Conservation (phyloP, 257 asterid species). For the Knoxia roxburghii region DNA sequence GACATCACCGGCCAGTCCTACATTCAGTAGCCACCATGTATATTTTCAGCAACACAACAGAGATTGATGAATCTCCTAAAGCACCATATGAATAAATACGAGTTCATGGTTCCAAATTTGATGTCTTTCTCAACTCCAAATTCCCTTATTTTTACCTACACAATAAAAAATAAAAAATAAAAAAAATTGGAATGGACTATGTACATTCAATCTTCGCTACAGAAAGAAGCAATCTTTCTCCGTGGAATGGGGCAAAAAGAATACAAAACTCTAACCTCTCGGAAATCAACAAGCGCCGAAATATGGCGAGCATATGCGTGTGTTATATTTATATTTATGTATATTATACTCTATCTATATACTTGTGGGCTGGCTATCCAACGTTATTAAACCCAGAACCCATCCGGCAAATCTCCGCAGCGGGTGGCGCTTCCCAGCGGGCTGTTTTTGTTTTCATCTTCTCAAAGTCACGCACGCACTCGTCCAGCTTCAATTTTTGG, state of each 20-base stretch:
- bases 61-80: too few relatives aligned
- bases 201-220: conserved; percentile 43
- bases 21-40: conserved; percentile 54
- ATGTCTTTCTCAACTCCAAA: too few relatives aligned
- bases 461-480: conserved; percentile 55
- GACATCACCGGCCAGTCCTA: conserved; percentile 78
- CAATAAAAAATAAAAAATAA: too few relatives aligned
- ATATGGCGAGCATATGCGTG: neutral
- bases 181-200: too few relatives aligned
- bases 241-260: neutral
- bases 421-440: conserved; percentile 62
- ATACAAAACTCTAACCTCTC: neutral
- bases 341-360: neutral
- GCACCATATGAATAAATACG: too few relatives aligned
- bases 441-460: conserved; percentile 44
- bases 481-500: conserved; percentile 35
- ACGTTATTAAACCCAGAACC: conserved; percentile 36
- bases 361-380: neutral
- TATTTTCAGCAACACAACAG: too few relatives aligned
- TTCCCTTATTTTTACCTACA: too few relatives aligned
- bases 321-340: neutral
- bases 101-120: neutral
- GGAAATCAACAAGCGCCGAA: neutral
- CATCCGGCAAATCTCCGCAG: conserved; percentile 47
- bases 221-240: neutral